Base-by-base conservation (phyloP, 192 early-diverging fungal genomes). In the Coemansia sp. region DNA sequence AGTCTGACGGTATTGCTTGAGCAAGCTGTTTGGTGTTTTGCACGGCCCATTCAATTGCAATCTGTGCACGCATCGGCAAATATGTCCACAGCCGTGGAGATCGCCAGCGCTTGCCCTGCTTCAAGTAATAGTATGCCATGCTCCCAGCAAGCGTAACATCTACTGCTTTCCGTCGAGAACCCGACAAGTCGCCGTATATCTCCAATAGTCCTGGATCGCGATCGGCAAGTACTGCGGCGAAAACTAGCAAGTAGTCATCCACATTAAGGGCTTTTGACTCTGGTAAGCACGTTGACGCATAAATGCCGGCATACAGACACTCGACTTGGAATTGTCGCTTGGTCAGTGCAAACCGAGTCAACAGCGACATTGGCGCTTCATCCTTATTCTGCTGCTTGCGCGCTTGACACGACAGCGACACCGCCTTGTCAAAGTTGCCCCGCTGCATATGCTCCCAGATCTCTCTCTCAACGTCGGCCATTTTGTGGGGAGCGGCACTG, bases 281-380 rank as follows among this genome's bases (percentile, higher is more conserved):
- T 34, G 13, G 3, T 27, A 22, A 11, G 5, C 27, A 27, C 62
- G 36, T 22, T 27, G 45, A 40, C 20, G 62, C 71, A 17, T 48
- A 65, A 12, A 69, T 17, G 27, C 76, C 76, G 11, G 67, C 76
- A 32, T 69, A 71, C 10, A 78, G 31, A 20, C 76, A 56, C 22
- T 69, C 67, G 12, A 69, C 29, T 5, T 19, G 38, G 11, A 71
- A 70, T 56, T 31, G 59, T 34, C 75, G 75, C 31, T 72, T 68
- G 4, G 58, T 42, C 19, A 78, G 34, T 5, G 62, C 38, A 62
- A 78, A 78, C 40, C 58, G 67, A 17, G 63, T 44, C 17, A 78
- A 59, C 24, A 67, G 67, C 11, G 62, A 39, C 27, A 78, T 15
- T 3, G n/a, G 8, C 0, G 2, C 2, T 4, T 11, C 38, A 11